Percentiles rank a stretch among this genome's conserved stretches.
phyloP scores from a whole-genome alignment of 345 rosid genomes.

The Mangifera indica region DNA sequence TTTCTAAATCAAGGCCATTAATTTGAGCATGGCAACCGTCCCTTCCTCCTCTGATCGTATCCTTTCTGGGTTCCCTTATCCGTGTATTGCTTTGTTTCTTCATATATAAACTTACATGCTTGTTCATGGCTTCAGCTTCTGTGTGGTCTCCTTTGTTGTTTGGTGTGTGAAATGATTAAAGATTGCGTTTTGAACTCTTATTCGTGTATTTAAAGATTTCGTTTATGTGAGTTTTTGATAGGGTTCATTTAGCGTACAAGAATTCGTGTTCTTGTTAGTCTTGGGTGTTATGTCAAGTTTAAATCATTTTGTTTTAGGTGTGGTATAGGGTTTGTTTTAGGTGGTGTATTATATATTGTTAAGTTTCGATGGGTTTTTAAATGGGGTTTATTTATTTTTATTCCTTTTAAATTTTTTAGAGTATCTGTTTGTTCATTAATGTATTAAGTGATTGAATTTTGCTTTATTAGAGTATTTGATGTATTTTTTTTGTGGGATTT shows the following conservation, averaged over 20 bases:
- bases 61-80: conserved; percentile 43
- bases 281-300: background rate
- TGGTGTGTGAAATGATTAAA: background rate
- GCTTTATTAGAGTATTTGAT: background rate
- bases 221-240: conserved; percentile 15
- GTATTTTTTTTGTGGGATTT: no score
- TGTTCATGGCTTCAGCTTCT: background rate
- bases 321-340: background rate
- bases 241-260: conserved; percentile 7
- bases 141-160: background rate
- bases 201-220: background rate
- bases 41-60: conserved; percentile 54
- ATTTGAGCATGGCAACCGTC: conserved; percentile 46
- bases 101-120: background rate
- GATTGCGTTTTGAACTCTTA: background rate
- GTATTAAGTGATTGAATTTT: background rate
- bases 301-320: background rate
- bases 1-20: conserved; percentile 23
- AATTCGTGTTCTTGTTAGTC: background rate
- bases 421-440: background rate
- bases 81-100: conserved; percentile 32
- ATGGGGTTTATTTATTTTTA: background rate
- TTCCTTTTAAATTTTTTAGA: no score
- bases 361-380: background rate
- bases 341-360: background rate